Percentiles rank a stretch among this genome's conserved stretches.
These are phyloP conservation scores for Coemansia sp. DNA, from an alignment of 192 early-diverging fungal genomes.

Conservation along the genomic window DNA sequence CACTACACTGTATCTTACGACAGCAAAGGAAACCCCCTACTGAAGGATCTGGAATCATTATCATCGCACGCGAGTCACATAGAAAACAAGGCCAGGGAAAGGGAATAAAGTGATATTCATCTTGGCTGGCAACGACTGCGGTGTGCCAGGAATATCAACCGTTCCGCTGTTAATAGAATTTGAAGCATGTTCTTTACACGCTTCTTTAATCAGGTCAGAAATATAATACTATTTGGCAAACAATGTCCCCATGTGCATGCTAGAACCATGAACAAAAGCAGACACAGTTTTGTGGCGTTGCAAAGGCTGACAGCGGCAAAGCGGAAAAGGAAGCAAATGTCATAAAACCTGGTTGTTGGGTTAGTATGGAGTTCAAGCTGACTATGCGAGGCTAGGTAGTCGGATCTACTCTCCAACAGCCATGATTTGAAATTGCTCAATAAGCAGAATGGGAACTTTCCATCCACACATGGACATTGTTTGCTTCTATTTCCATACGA, in stretches of 20 bases:
- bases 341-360: neutral
- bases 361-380: neutral
- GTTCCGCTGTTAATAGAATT: too few relatives aligned
- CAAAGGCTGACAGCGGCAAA: neutral
- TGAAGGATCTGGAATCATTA: too few relatives aligned
- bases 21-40: too few relatives aligned
- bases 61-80: too few relatives aligned
- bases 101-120: too few relatives aligned
- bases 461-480: neutral
- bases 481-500: too few relatives aligned
- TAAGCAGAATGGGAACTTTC: neutral
- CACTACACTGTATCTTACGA: too few relatives aligned
- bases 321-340: constrained; percentile 2
- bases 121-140: too few relatives aligned
- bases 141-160: too few relatives aligned
- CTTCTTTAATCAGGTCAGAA: too few relatives aligned
- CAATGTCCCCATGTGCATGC: neutral
- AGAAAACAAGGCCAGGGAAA: too few relatives aligned
- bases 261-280: neutral
- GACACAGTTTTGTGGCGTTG: constrained; percentile 4
- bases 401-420: neutral
- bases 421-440: neutral
- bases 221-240: neutral
- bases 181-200: too few relatives aligned
- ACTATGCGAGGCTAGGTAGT: neutral